Base-by-base conservation (phyloP, 2,329 filamentous ascomycete genomes). In the Trichoderma arundinaceum region DNA sequence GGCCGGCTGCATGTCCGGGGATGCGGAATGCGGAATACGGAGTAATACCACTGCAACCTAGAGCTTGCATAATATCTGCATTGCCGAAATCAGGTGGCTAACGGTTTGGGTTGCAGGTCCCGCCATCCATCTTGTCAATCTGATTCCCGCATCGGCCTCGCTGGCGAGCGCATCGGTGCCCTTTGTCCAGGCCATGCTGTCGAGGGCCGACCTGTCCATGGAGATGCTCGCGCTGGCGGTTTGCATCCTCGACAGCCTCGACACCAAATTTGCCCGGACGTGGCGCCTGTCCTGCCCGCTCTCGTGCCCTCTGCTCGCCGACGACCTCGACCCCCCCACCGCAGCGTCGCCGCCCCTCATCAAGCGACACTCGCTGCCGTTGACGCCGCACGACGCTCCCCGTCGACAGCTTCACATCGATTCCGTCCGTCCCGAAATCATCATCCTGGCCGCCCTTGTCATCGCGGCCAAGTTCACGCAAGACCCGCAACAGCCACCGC, bases 391-490 rank as follows among this genome's bases (percentile, higher is more conserved):
- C 62, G 69, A 72, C 67, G 73, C 68, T 49, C 73, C 73, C 43
- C 74, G 69, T 56, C 73, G 74, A 58, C 78, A 80, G 69, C 77
- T 83, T 51, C 85, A 89, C 75, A 87, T 88, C 74, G 86, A 90
- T 76, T 82, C 82, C 12, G 81, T 90, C 66, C 79, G 78, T 66
- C 87, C 87, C 61, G 88, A 90, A 73, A 73, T 90, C 66, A 87
- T 90, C 69, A 80, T 88, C 59, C 79, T 90, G n/a, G 81, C 83
- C 1, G 85, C 88, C 1, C 78, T 90, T 17, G 79, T 88, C 68
- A 85, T 90, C 61, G 86, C 88, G n/a, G 79, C 82, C 72, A 90
- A 90, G 76, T 90, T 90, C 71, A 80, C 84, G 51, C 85, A 89
- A 70, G 88, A 90, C 76, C 77, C 79, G 59, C 82, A 86, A 71